Base-by-base conservation (phyloP, 345 rosid species). In the Physaria fendleri region DNA sequence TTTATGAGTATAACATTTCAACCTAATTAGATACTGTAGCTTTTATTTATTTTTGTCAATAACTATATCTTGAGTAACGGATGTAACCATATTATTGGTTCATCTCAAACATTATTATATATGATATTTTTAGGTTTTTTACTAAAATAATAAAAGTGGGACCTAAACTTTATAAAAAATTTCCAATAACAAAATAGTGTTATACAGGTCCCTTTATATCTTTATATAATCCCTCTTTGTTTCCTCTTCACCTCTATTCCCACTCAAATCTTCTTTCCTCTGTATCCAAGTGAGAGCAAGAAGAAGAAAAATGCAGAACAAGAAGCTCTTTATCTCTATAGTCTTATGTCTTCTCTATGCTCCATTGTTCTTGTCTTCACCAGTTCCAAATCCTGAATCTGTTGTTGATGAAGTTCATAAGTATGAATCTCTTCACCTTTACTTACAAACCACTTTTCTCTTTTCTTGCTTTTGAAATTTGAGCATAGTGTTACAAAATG, bases 371-470 rank as follows among this genome's bases (percentile, higher is more conserved):
- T 71, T 77, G 24, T 57, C 87, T 56, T 79, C 87, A 52, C 77
- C 82, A 6, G 85, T 81, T 51, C 85, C 70, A 12, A 85, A 84
- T 71, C 87, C 89, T 2, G 92, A 87, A 62, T 2, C 54, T 6
- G 66, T 84, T 2, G 87, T 78, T 0, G 72, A 81, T 11, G 82
- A 87, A 66, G 89, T 87, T 6, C 89, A 87, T 67, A 77, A 68
- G 95, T 87, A 64, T 21, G 44, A 57, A 50, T 50, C 53, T 59
- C 21, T 34, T 41, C 44, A n/a, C 18, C n/a, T 53, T 52, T 5
- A 25, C 12, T 16, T 8, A 7, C 7, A 14, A 25, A 14, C 21
- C n/a, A 24, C 8, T 45, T 2, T 0, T 24, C 18, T 5, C 25
- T 25, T 4, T 3, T 27, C 27, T 9, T 9, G 22, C n/a, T 27